Evolutionary conservation across 768 basidiomycete species (phyloP), one percentile per base, ranked within the genome.

Genomic region (Pholiota conissans): DNA sequence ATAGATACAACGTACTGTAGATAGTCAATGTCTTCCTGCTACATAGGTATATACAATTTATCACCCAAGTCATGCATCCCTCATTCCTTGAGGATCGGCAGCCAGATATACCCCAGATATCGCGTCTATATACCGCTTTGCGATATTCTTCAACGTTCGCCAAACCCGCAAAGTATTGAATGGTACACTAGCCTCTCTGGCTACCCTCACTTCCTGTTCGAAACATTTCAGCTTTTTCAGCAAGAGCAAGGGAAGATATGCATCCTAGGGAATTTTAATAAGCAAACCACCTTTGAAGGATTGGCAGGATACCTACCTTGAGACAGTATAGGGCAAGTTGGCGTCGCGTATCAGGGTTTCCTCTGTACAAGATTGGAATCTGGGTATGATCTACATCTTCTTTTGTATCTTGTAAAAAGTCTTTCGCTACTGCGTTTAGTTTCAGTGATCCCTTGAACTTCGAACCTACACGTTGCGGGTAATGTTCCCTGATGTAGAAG

Each of bases 141-240:
- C 7, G 10, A 61, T 40, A 2, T 18, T n/a, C 47, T 58, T 61
- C 39, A 64, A 24, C 13, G 37, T 24, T 47, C 53, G 40, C 45
- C 54, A 52, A 28, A 59, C 59, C 27, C 67, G 57, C 49, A 66
- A 55, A 3, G 37, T 52, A 37, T 68, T 66, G 24, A 61, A 65
- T 7, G 67, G 61, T 5, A 68, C 57, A 45, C 60, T 55, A 6
- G 61, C 63, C 14, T 59, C 57, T 49, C 59, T 63, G 26, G 62
- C 60, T 7, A 53, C 57, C 32, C 50, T 57, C 20, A 66, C 45
- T 55, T 68, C 63, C 27, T 26, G 57, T 42, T 66, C 87, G 65
- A 98, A 93, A 59, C 92, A 96, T 91, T 95, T 93, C 46, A 97
- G 79, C 70, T 95, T 96, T 68, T 96, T 92, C 69, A 97, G 82